Base-by-base conservation (phyloP, 371 early-diverging fungal genomes). In the Lichtheimia ramosa region DNA sequence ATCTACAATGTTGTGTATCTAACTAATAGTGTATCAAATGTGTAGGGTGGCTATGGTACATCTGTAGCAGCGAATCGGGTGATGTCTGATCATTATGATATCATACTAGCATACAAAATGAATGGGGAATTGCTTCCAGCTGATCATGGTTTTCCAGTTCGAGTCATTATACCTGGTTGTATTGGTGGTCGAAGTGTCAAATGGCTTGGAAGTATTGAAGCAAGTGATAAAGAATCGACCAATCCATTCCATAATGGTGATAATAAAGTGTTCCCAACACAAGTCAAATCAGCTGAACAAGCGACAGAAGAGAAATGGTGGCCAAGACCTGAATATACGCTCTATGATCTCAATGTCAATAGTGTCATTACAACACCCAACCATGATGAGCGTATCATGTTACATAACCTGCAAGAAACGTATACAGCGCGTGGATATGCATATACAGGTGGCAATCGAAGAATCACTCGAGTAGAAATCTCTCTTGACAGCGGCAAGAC, bases 111-210 rank as follows among this genome's bases (percentile, higher is more conserved):
- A n/a, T 92, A 88, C 53, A 86, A 88, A 65, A 92, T 93, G 92
- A 95, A 95, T 70, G 94, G 94, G 27, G 75, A 81, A 59, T 68
- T 74, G 20, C 69, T 95, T 20, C 74, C 90, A 5, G 83, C 84
- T 27, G 92, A 91, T 69, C 92, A 91, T 65, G 94, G 96, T 3
- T 90, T 74, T 61, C 96, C 96, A 12, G 59, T 92, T 5, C 88
- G 96, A 14, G 81, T 88, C 10, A 81, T 95, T 43, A 87, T 94
- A 4, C 94, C 94, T 24, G 96, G 96, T 6, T 82, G 87, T 59
- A 92, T 94, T 42, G 96, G 94, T 18, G 96, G 92, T 0, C 83
- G 96, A 43, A 85, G 81, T 59, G 89, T 94, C 66, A 95, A 95
- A 66, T 93, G 89, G 89, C 74, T 94, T 18, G 53, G 64, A 28